These are phyloP conservation scores for Codiaeum variegatum DNA, from an alignment of 441 rosid genomes.

Conservation along the genomic window DNA sequence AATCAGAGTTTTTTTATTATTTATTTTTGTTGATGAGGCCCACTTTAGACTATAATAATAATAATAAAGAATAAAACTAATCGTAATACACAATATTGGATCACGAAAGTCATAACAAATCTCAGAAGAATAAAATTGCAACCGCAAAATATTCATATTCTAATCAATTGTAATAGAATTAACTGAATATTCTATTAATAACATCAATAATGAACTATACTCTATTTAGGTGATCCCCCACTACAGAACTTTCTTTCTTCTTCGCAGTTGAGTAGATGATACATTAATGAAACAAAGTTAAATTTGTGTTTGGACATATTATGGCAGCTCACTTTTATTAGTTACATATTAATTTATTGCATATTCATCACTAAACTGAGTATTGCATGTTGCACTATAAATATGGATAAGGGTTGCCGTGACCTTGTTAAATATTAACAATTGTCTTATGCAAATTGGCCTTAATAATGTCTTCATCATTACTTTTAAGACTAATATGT, in stretches of 20 bases:
- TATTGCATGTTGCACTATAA: not conserved
- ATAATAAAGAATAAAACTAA: not conserved
- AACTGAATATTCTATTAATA: slow-evolving; percentile 22
- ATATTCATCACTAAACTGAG: not conserved
- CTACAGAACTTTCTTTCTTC: slow-evolving; percentile 22
- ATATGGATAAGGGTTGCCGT: slow-evolving; percentile 11
- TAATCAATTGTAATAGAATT: slow-evolving; percentile 16
- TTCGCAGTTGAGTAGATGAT: no score
- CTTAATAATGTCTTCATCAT: not conserved
- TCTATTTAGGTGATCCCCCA: slow-evolving; percentile 44
- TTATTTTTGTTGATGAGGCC: not conserved
- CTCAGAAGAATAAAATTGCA: slow-evolving; percentile 42
- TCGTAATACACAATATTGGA: slow-evolving; percentile 23
- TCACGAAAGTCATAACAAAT: slow-evolving; percentile 33
- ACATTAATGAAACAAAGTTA: not conserved
- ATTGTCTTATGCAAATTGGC: not conserved
- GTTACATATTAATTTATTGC: not conserved
- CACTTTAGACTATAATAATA: slow-evolving; percentile 4
- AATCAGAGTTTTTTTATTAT: not conserved
- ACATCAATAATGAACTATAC: slow-evolving; percentile 10
- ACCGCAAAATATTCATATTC: slow-evolving; percentile 26
- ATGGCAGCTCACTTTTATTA: slow-evolving; percentile 8
- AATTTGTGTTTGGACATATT: slow-evolving; percentile 6
- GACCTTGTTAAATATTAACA: not conserved
- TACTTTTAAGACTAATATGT: not conserved